A percentile compares a stretch with the other conserved stretches of the same genome.
These are phyloP conservation scores for Pythium phragmitis DNA, from an alignment of 352 stramenopile genomes.

Conservation along the genomic window DNA sequence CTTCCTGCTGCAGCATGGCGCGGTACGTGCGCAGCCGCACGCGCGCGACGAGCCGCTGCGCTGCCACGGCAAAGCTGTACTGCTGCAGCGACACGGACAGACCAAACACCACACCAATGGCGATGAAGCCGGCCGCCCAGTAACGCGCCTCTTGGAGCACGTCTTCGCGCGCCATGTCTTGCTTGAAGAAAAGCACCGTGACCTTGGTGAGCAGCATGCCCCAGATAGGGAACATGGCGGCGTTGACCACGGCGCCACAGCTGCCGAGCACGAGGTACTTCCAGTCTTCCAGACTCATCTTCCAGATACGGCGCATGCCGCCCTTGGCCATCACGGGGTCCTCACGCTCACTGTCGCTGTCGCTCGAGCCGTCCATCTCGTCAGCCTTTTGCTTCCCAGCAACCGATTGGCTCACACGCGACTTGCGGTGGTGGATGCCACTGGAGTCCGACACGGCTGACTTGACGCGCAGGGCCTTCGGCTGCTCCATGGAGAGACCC, in stretches of 20 bases:
- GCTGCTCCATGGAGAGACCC: neutral
- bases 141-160: constrained; percentile 26
- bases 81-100: constrained; percentile 30
- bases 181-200: constrained; percentile 38
- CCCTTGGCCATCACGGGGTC: constrained; percentile 2
- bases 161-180: constrained; percentile 20
- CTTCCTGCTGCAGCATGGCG: constrained; percentile 57
- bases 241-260: constrained; percentile 31
- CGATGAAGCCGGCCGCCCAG: constrained; percentile 38
- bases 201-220: constrained; percentile 43
- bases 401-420: neutral
- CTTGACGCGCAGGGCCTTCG: neutral
- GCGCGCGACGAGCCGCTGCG: constrained; percentile 36
- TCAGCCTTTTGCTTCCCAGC: constrained; percentile 1
- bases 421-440: constrained; percentile 1
- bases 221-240: constrained; percentile 40
- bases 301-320: constrained; percentile 32
- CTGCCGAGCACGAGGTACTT: constrained; percentile 26
- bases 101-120: constrained; percentile 29
- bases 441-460: constrained; percentile 6
- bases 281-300: constrained; percentile 33
- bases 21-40: constrained; percentile 32
- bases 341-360: neutral
- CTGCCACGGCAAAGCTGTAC: constrained; percentile 40
- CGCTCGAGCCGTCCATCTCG: neutral